phyloP scores from a whole-genome alignment of 164 flowering plant species.

The Sedum album region DNA sequence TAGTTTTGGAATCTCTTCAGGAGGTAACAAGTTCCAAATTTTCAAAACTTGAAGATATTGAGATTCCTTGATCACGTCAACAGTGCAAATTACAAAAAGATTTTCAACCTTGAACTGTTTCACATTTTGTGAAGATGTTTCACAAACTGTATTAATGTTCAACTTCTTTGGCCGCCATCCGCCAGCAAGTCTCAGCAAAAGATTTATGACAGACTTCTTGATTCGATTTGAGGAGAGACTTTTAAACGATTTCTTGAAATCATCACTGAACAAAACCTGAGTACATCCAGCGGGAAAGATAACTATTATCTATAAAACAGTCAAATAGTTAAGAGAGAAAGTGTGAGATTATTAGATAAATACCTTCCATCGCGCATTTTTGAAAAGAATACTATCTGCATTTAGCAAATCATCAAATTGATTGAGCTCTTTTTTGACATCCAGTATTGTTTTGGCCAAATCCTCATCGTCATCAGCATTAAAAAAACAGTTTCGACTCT shows the following conservation, averaged over 20 bases:
- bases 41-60: slow-evolving; percentile 44
- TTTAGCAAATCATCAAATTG: slow-evolving; percentile 61
- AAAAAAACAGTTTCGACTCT: slow-evolving; percentile 33
- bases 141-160: slow-evolving; percentile 30
- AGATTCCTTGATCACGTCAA: slow-evolving; percentile 37
- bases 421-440: slow-evolving; percentile 52
- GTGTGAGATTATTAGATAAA: not conserved
- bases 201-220: slow-evolving; percentile 31
- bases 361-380: slow-evolving; percentile 69
- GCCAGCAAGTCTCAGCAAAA: slow-evolving; percentile 38
- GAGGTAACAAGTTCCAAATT: slow-evolving; percentile 65
- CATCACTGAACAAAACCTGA: slow-evolving; percentile 60
- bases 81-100: slow-evolving; percentile 38
- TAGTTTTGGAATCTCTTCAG: slow-evolving; percentile 44
- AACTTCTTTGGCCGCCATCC: slow-evolving; percentile 65
- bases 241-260: slow-evolving; percentile 45
- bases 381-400: slow-evolving; percentile 42
- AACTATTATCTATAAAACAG: too few species aligned
- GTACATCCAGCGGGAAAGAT: too few species aligned
- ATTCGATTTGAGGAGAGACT: slow-evolving; percentile 21
- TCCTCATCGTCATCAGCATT: slow-evolving; percentile 40
- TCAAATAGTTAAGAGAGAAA: not conserved
- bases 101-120: slow-evolving; percentile 47
- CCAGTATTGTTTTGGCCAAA: slow-evolving; percentile 31
- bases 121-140: slow-evolving; percentile 31